Evolutionary conservation across 148 eudicot species (phyloP).

Genomic region (Rhododendron mucronatum): DNA sequence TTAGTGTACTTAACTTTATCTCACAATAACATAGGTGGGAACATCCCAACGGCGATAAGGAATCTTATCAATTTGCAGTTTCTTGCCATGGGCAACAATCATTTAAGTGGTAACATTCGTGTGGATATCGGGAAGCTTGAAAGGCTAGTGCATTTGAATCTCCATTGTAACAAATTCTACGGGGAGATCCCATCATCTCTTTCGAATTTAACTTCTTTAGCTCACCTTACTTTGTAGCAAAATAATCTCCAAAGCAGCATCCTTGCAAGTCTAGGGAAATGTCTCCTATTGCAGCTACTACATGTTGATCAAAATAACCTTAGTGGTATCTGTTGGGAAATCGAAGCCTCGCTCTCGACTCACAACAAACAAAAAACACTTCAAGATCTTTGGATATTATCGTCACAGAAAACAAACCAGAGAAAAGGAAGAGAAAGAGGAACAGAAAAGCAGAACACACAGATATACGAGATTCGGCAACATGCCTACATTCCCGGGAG

Average conservation of each 20-base stretch:
- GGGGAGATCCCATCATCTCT: slow-evolving; percentile 2
- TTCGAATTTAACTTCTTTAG: not conserved
- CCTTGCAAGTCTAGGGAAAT: not conserved
- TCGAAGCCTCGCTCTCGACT: too few relatives aligned
- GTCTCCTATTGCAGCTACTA: not conserved
- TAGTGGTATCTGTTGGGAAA: not conserved
- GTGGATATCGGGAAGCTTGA: not conserved
- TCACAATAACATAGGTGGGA: not conserved
- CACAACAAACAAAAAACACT: too few relatives aligned
- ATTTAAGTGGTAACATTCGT: not conserved
- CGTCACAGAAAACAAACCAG: too few relatives aligned
- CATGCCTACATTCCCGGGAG: too few relatives aligned
- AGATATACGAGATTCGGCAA: too few relatives aligned
- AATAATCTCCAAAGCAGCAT: not conserved
- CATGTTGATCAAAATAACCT: not conserved
- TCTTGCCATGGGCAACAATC: not conserved
- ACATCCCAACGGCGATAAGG: not conserved
- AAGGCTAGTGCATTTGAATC: rapidly evolving
- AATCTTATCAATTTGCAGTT: not conserved
- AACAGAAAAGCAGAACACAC: too few relatives aligned
- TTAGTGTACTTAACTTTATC: rapidly evolving
- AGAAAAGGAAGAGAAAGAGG: too few relatives aligned
- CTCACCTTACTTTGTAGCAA: not conserved
- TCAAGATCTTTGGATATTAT: too few relatives aligned
- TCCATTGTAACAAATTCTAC: not conserved